phyloP scores from a whole-genome alignment of 148 eudicot genomes.

The Fagopyrum tataricum region DNA sequence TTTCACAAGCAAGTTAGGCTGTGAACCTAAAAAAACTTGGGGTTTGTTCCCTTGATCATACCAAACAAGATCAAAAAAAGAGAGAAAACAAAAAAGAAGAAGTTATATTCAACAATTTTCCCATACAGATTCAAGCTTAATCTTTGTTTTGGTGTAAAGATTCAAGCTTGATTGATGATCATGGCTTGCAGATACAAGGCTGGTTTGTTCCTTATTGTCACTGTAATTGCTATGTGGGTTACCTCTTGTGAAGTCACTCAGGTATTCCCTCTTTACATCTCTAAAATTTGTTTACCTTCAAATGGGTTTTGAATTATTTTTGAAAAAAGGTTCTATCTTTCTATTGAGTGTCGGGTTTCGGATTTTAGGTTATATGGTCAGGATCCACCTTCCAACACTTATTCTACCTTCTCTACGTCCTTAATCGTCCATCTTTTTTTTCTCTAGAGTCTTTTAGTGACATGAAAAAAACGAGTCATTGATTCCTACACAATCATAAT shows the following conservation, averaged over 20 bases:
- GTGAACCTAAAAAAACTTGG: not conserved
- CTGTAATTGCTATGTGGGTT: conserved; percentile 27
- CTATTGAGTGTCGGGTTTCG: too few species aligned
- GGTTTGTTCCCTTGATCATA: not conserved
- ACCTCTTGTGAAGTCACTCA: conserved; percentile 33
- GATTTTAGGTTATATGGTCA: too few species aligned
- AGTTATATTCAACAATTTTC: too few species aligned
- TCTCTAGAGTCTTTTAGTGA: too few species aligned
- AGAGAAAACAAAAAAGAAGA: not conserved
- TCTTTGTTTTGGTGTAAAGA: not conserved
- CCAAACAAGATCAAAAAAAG: not conserved
- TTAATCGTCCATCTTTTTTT: too few species aligned
- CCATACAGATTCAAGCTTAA: not conserved
- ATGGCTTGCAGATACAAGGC: conserved; percentile 27
- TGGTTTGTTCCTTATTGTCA: conserved; percentile 24
- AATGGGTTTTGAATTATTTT: not conserved
- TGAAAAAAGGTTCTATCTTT: too few species aligned
- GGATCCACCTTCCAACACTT: too few species aligned
- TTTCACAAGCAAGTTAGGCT: not conserved
- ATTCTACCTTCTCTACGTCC: too few species aligned
- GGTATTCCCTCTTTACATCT: conserved; percentile 12
- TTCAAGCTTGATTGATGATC: not conserved
- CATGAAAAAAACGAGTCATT: too few species aligned
- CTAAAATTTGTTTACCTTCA: not conserved
- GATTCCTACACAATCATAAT: too few species aligned